Percentiles rank a stretch among this genome's conserved stretches.
These are phyloP conservation scores for Kalaharituber pfeilii DNA, from an alignment of 2,329 filamentous ascomycete species.

Conservation along the genomic window DNA sequence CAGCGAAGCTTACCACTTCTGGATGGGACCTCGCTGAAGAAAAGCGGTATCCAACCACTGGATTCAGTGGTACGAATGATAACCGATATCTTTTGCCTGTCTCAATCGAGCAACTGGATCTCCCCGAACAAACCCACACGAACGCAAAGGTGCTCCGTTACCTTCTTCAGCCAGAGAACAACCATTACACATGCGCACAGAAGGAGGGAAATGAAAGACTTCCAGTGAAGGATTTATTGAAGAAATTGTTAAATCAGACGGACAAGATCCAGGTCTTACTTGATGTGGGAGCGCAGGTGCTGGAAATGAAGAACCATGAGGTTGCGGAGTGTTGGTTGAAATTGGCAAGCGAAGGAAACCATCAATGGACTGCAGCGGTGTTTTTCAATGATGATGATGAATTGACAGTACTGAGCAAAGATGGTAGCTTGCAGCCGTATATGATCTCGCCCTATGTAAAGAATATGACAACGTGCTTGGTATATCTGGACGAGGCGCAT, in stretches of 20 bases:
- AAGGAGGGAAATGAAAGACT: conserved; percentile 24
- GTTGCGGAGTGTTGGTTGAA: conserved; percentile 39
- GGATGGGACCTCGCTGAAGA: conserved; percentile 43
- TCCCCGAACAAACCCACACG: conserved; percentile 39
- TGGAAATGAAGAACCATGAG: conserved; percentile 41
- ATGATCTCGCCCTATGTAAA: conserved; percentile 41
- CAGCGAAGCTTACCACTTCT: conserved; percentile 44
- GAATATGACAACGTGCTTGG: conserved; percentile 41
- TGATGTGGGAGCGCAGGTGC: conserved; percentile 45
- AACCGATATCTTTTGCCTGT: conserved; percentile 41
- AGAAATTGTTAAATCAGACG: background rate
- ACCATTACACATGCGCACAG: conserved; percentile 28
- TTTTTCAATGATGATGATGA: conserved; percentile 43
- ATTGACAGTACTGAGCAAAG: conserved; percentile 36
- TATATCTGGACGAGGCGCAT: conserved; percentile 55
- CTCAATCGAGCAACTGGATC: conserved; percentile 44
- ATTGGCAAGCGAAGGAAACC: background rate
- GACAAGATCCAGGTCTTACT: conserved; percentile 34
- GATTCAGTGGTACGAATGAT: conserved; percentile 58
- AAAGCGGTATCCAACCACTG: conserved; percentile 36
- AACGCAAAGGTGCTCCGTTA: conserved; percentile 47
- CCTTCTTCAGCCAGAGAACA: conserved; percentile 37
- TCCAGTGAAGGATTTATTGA: conserved; percentile 35
- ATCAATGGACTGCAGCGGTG: conserved; percentile 31
- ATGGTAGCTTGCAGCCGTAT: conserved; percentile 33